Evolutionary conservation across 2,329 filamentous ascomycete genomes (phyloP), one percentile per base, ranked within the genome.

Genomic region (Trichoderma harzianum): DNA sequence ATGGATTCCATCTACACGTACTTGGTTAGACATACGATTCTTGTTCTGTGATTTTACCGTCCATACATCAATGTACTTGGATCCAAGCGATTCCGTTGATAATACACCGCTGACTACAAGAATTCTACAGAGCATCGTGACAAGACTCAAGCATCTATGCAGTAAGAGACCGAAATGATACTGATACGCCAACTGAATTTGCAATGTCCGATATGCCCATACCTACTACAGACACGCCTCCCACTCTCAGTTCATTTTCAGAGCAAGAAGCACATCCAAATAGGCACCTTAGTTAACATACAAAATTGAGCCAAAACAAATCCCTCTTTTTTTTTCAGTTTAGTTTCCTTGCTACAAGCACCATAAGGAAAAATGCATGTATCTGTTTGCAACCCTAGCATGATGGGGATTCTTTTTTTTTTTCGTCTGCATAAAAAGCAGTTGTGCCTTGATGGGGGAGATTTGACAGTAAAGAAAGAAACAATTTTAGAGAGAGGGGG

Each of bases 101-200:
- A 7, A 32, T 32, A 7, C 55, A 32, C 0, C 30, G 30, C 55
- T 18, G 18, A n/a, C 28, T 32, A 58, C 28, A 16, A 26, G 3
- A 55, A n/a, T 6, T 36, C 64, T 67, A 39, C 64, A 36, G 18
- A n/a, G 21, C 32, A 43, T 36, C 21, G 32, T 57, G 32, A 39
- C 24, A 43, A 57, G 28, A 55, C 7, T 24, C 62, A 58, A 57
- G 21, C 34, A 67, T 28, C 36, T 10, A 12, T 21, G 24, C 24
- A 39, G 7, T 11, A 34, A 30, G 53, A 58, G 7, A 32, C 28
- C 26, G 39, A n/a, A 61, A 43, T 28, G 11, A 66, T 43, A 60
- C 36, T 61, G 55, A 69, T 60, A 69, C 55, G 55, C 55, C 66
- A 69, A 34, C 53, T 69, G 55, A 51, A 61, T 69, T 60, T 57